Conservation (phyloP, 1,284 basidiomycete genomes). For the Puccinia polysora region DNA sequence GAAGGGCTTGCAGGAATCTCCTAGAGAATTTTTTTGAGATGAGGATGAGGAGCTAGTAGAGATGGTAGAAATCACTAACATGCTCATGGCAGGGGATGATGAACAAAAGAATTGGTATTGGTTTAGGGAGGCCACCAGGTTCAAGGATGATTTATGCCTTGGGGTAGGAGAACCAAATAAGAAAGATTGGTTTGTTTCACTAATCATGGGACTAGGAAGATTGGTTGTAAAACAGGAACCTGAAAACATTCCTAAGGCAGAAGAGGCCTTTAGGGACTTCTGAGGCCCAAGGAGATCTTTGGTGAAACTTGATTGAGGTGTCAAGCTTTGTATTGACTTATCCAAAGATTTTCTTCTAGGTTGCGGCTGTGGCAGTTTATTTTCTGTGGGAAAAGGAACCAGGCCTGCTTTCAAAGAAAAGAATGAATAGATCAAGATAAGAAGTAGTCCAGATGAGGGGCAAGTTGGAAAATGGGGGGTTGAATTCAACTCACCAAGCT, state of each 20-base stretch:
- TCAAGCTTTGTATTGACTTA: neutral
- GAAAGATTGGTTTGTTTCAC: slow-evolving; percentile 15
- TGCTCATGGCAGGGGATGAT: slow-evolving; percentile 13
- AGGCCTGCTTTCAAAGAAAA: neutral
- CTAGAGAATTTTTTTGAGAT: slow-evolving; percentile 2
- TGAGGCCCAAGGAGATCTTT: neutral
- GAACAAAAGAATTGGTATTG: slow-evolving; percentile 21
- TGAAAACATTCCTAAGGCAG: slow-evolving; percentile 1
- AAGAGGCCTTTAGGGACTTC: neutral
- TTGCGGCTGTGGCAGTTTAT: neutral
- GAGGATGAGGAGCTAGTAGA: slow-evolving; percentile 5
- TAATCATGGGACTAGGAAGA: slow-evolving; percentile 5
- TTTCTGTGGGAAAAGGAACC: neutral
- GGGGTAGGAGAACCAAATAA: slow-evolving; percentile 32
- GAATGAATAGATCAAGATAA: neutral
- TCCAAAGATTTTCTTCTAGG: neutral
- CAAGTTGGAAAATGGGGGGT: neutral
- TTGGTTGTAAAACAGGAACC: slow-evolving; percentile 1
- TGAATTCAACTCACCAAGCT: slow-evolving; percentile 14
- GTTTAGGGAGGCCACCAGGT: slow-evolving; percentile 24
- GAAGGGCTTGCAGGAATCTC: neutral
- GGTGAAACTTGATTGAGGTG: neutral
- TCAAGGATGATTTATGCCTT: slow-evolving; percentile 27
- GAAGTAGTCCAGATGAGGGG: neutral
- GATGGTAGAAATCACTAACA: neutral